Evolutionary conservation across 352 stramenopile genomes (phyloP), one percentile per base, ranked within the genome.

Genomic region (Globisporangium cystogenes): DNA sequence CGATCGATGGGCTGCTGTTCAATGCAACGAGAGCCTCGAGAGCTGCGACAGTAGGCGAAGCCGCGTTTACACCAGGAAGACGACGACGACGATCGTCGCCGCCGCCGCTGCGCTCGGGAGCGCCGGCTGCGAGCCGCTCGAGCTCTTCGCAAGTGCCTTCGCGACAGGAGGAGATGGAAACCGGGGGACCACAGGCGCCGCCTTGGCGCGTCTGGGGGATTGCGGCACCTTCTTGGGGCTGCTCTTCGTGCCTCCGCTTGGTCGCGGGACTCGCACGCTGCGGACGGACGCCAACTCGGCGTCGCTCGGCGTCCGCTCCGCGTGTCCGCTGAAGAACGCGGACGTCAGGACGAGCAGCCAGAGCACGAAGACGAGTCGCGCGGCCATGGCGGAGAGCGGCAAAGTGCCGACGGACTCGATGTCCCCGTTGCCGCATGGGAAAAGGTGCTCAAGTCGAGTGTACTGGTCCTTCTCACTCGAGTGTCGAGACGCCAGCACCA

Each of bases 11-110:
- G n/a, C n/a, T n/a, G n/a, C 7, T 35, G 29, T 35, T 35, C 8
- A 35, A 35, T 35, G 8, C 29, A 8, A 35, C 29, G 10, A 10
- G 29, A 15, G 11, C 8, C 12, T n/a, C n/a, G n/a, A n/a, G n/a
- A n/a, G 29, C 26, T 35, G 29, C 29, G n/a, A n/a, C n/a, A n/a
- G n/a, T 35, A 31, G 26, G 35, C 8, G 37, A 27, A 27, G 29
- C 29, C 0, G 20, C 26, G 45, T 41, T 36, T 24, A 51, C 42
- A 50, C 39, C 14, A 58, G 35, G 8, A 16, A 45, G 23, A 51
- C 33, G 35, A 58, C 45, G 31, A 44, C 24, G 29, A 51, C 52
- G 29, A 23, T 46, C 16, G 52, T 58, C 33, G 43, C 29, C 15
- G 33, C 16, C 15, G 35, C 52, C 4, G 52, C 33, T 7, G 35